Evolutionary conservation across 192 early-diverging fungal species (phyloP).

Genomic region (Coemansia javaensis): DNA sequence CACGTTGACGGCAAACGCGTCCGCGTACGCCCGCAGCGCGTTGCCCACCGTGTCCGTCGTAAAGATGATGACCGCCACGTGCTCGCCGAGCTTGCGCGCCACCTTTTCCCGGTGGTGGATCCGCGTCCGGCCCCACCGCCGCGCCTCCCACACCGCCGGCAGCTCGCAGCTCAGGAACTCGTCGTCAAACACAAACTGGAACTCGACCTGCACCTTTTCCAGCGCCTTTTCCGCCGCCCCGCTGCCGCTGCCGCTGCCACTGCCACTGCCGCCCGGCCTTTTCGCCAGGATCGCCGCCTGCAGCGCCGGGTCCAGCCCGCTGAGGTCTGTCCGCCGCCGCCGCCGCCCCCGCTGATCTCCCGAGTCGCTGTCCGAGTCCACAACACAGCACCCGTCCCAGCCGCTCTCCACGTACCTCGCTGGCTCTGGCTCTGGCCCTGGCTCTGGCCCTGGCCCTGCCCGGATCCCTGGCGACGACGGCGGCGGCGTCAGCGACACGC

Average conservation of each 20-base stretch:
- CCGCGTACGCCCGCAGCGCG: conserved; percentile 26
- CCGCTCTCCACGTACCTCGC: no score
- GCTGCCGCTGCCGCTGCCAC: neutral
- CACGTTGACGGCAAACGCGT: conserved; percentile 21
- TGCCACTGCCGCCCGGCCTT: neutral
- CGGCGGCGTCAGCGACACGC: conserved; percentile 52
- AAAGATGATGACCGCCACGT: conserved; percentile 29
- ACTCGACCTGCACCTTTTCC: conserved; percentile 32
- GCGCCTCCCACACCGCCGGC: conserved; percentile 13
- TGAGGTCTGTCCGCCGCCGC: neutral
- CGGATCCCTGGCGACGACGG: conserved; percentile 29
- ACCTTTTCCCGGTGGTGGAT: conserved; percentile 1
- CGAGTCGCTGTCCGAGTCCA: conserved; percentile 14
- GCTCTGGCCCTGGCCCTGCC: no score
- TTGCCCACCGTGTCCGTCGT: conserved; percentile 14
- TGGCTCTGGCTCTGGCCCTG: no score
- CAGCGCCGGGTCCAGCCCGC: conserved; percentile 50
- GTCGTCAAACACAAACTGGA: conserved; percentile 24
- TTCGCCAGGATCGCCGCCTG: conserved; percentile 31
- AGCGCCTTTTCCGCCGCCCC: neutral
- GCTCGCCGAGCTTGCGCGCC: conserved; percentile 14
- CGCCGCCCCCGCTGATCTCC: neutral
- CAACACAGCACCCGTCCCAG: no score
- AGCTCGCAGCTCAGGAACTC: conserved; percentile 23
- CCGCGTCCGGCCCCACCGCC: conserved; percentile 18